Base-by-base conservation (phyloP, 2,329 filamentous ascomycete genomes). In the Claviceps spartinae region DNA sequence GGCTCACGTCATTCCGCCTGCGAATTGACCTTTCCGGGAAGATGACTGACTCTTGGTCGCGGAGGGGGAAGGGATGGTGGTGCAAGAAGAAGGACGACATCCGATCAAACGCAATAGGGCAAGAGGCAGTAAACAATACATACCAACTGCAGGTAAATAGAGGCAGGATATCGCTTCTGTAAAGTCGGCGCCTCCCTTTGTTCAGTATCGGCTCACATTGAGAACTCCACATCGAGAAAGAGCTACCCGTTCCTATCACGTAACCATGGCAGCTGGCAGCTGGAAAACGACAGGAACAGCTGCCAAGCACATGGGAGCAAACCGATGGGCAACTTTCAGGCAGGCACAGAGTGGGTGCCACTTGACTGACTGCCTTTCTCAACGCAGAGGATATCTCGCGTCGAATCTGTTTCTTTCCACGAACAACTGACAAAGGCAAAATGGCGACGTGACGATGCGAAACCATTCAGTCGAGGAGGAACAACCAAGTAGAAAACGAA, bases 201-300 rank as follows among this genome's bases (percentile, higher is more conserved):
- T 53, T 53, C 52, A 53, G 48, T 30, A 36, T 45, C 52, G 38
- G 26, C 43, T 53, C 48, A 53, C 36, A 53, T 50, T 38, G 4
- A n/a, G 30, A 36, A 50, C 48, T 47, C 51, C 42, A 36, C 44
- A 47, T 24, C 18, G 18, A 48, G 50, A 48, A 52, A 52, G 50
- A 48, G 34, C 37, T 34, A 52, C 45, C 40, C 26, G 44, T 26
- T 44, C 14, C 30, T n/a, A 30, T 22, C 24, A 48, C 20, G 30
- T 40, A 43, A 40, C 18, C 26, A 18, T 46, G 41, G n/a, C 47
- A 41, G 47, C 51, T 52, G 51, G 47, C 51, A 52, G 51, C 47
- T 52, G 46, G 34, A 42, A 52, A 20, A 20, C 20, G 47, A 37
- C 20, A 47, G 16, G 48, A 30, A 36, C 46, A 26, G 18, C 45